Evolutionary conservation across 345 rosid species (phyloP).

Genomic region (Eucalyptus regnans): DNA sequence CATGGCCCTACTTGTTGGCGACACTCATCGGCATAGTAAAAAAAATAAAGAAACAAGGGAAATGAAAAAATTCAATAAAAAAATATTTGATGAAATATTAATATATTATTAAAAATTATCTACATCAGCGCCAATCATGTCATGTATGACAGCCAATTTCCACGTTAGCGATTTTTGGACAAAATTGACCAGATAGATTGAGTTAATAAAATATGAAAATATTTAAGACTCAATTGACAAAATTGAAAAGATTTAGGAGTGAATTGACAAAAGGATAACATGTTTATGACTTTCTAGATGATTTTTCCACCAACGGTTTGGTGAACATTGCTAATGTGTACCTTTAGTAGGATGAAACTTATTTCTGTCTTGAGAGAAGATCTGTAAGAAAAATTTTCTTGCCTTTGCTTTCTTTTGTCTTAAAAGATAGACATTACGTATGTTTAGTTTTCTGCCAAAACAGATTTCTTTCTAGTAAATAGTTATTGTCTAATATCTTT

Average conservation of each 20-base stretch:
- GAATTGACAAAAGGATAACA: too few relatives aligned
- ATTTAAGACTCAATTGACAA: too few relatives aligned
- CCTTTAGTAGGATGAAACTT: background rate
- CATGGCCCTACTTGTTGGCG: rapidly evolving
- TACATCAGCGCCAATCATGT: rapidly evolving
- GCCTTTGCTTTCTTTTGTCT: background rate
- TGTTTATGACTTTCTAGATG: too few relatives aligned
- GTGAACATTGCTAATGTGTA: background rate
- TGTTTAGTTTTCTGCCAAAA: background rate
- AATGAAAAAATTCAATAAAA: too few relatives aligned
- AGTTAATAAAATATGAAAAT: too few relatives aligned
- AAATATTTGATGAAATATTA: too few relatives aligned
- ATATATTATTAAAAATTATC: too few relatives aligned
- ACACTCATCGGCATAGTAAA: too few relatives aligned
- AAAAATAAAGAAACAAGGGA: too few relatives aligned
- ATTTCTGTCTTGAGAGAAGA: background rate
- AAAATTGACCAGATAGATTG: rapidly evolving
- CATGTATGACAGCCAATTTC: too few relatives aligned
- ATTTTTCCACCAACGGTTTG: background rate
- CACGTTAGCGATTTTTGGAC: too few relatives aligned
- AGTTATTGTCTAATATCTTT: background rate
- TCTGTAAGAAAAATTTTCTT: background rate
- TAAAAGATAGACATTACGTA: background rate
- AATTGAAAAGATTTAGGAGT: too few relatives aligned
- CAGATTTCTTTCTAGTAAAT: background rate